These are phyloP conservation scores for Potentilla sterilis DNA, from an alignment of 306 rosid genomes.

Conservation along the genomic window DNA sequence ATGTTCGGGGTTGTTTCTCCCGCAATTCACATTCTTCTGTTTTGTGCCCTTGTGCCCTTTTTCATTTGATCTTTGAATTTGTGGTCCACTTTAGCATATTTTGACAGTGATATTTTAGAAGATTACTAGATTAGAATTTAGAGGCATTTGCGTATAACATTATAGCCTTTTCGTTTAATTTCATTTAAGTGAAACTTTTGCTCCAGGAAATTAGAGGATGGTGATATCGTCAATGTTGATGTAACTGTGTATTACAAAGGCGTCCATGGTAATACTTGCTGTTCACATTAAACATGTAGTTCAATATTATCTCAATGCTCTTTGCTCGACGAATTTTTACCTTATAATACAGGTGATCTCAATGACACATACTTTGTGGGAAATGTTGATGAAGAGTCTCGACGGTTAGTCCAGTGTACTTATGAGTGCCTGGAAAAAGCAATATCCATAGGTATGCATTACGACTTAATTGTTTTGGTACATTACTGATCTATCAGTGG, in stretches of 20 bases:
- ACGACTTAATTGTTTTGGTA: not conserved
- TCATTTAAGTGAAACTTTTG: conserved; percentile 17
- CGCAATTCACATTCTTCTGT: not conserved
- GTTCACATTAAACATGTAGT: not conserved
- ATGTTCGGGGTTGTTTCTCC: not conserved
- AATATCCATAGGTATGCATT: conserved; percentile 71
- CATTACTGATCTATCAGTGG: not conserved
- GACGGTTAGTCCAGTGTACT: conserved; percentile 67
- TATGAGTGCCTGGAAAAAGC: conserved; percentile 95
- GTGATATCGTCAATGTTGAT: conserved; percentile 88
- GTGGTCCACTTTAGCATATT: not conserved
- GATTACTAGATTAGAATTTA: not conserved
- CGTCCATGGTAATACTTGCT: conserved; percentile 62
- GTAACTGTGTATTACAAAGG: conserved; percentile 88
- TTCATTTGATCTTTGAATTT: not conserved
- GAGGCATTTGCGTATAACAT: not conserved
- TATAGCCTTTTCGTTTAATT: not conserved
- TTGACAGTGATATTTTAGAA: not conserved
- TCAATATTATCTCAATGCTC: not conserved
- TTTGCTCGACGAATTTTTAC: conserved; percentile 6
- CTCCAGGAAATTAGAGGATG: conserved; percentile 91
- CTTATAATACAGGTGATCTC: conserved; percentile 71
- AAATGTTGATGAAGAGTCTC: conserved; percentile 85
- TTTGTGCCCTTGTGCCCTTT: not conserved
- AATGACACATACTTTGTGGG: conserved; percentile 97